Percentiles rank a stretch among this genome's conserved stretches.
Conservation (phyloP, 306 rosid genomes). For the Lablab purpureus region DNA sequence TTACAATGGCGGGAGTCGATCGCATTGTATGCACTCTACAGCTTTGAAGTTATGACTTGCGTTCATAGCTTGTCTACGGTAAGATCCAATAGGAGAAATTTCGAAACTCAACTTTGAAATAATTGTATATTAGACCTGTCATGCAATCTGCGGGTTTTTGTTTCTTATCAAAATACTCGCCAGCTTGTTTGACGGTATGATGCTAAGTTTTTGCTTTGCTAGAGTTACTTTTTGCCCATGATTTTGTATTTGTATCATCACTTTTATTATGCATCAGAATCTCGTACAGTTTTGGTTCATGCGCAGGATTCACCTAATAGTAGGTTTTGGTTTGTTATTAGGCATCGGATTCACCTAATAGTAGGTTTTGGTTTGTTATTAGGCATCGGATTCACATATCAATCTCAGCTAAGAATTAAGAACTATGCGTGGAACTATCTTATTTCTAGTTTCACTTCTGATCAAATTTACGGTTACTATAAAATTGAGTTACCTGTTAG, state of each 20-base stretch:
- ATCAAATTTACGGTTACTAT: neutral
- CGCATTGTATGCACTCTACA: constrained; percentile 10
- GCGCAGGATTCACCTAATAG: neutral
- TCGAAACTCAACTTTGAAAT: constrained; percentile 19
- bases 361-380: neutral
- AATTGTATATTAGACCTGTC: constrained; percentile 36
- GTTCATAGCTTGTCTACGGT: constrained; percentile 10
- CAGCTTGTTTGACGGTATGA: constrained; percentile 30
- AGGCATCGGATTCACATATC: too few species aligned
- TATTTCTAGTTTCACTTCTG: neutral
- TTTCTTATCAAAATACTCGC: neutral
- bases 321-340: neutral
- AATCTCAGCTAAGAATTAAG: too few species aligned
- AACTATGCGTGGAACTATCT: neutral
- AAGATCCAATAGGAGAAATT: constrained; percentile 9
- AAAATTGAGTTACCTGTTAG: too few species aligned
- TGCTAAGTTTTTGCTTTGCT: neutral
- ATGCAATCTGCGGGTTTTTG: constrained; percentile 5
- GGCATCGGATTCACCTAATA: neutral
- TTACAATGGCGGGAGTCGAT: constrained; percentile 3
- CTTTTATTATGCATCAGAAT: neutral
- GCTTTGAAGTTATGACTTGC: constrained; percentile 2
- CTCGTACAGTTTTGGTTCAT: neutral
- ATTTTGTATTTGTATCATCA: neutral
- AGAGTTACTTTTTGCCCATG: neutral